Evolutionary conservation across 352 stramenopile genomes (phyloP), one percentile per base, ranked within the genome.

Genomic region (Pythium volutum): DNA sequence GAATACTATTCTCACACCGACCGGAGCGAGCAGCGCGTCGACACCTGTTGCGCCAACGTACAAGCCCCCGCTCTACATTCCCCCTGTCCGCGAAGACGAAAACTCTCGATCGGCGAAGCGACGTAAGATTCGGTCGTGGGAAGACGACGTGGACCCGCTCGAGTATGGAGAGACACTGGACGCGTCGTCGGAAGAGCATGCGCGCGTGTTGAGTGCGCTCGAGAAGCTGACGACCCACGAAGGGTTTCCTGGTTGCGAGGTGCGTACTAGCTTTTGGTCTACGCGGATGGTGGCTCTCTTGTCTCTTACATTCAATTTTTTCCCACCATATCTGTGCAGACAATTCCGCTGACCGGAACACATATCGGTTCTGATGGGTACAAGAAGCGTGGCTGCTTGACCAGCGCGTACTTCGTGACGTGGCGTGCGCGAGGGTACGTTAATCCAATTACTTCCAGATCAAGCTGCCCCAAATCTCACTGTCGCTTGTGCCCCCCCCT

Each of bases 121-220:
- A 29, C 84, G 86, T 31, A 95, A 95, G 76, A 92, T 95, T 45
- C 84, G 86, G 12, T 89, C 86, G 45, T 95, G 86, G 86, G 73
- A 89, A 57, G 86, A 95, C 43, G 84, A 93, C 12, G 86, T 93
- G 4, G 29, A 77, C 11, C 77, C 82, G 23, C 63, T 95, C 7
- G 53, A 70, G 33, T 88, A 79, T 52, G 86, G 86, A 9, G 77
- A 93, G 33, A 73, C 69, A 23, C 33, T 95, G 43, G 62, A 79
- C 36, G 39, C 70, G 1, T 76, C 69, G n/a, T 91, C 82, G 1
- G 77, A 91, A 23, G 82, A 90, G 48, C 81, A 95, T 47, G 53
- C 70, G 23, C 76, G 74, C 23, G 51, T 91, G 20, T 57, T 56
- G 20, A 75, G 74, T 54, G 75, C 79, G 0, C 56, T 95, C 3